Percentiles rank a stretch among this genome's conserved stretches.
phyloP scores from a whole-genome alignment of 2,329 filamentous ascomycete genomes.

The Escovopsis sp. region DNA sequence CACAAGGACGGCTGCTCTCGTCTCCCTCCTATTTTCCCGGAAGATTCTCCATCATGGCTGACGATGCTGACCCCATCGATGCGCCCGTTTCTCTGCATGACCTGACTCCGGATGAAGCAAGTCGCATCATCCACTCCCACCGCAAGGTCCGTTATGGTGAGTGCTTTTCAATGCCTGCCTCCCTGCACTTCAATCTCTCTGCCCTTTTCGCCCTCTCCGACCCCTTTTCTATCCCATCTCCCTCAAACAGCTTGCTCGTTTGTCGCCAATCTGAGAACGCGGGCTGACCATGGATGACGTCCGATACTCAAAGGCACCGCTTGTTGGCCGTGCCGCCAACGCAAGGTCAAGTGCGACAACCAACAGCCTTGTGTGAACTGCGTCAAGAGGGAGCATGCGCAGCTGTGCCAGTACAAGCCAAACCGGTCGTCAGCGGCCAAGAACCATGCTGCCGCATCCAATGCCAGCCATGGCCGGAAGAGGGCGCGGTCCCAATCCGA shows the following conservation, averaged over 20 bases:
- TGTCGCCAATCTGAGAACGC: too few species aligned
- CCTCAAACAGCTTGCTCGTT: too few species aligned
- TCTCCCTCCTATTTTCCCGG: too few species aligned
- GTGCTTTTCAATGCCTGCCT: slow-evolving; percentile 12
- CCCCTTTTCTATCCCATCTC: too few species aligned
- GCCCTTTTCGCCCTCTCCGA: too few species aligned
- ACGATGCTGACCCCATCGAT: slow-evolving; percentile 26
- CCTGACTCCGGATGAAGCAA: slow-evolving; percentile 50
- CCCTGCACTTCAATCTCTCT: too few species aligned
- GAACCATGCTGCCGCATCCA: slow-evolving; percentile 15
- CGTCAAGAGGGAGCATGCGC: slow-evolving; percentile 48
- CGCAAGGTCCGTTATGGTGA: slow-evolving; percentile 55
- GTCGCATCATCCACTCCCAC: slow-evolving; percentile 53
- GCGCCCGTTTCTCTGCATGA: slow-evolving; percentile 36
- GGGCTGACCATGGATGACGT: neutral
- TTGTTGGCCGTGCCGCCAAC: slow-evolving; percentile 53
- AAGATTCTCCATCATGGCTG: slow-evolving; percentile 23
- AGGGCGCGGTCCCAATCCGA: slow-evolving; percentile 20
- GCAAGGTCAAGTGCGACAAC: slow-evolving; percentile 57
- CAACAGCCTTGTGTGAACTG: slow-evolving; percentile 56
- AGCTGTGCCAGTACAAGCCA: slow-evolving; percentile 53
- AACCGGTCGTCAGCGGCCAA: slow-evolving; percentile 31
- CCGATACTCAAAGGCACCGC: slow-evolving; percentile 33
- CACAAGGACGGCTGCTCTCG: too few species aligned
- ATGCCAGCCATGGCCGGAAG: slow-evolving; percentile 16